Conservation (phyloP, 306 rosid species). For the Vigna nakashimae region DNA sequence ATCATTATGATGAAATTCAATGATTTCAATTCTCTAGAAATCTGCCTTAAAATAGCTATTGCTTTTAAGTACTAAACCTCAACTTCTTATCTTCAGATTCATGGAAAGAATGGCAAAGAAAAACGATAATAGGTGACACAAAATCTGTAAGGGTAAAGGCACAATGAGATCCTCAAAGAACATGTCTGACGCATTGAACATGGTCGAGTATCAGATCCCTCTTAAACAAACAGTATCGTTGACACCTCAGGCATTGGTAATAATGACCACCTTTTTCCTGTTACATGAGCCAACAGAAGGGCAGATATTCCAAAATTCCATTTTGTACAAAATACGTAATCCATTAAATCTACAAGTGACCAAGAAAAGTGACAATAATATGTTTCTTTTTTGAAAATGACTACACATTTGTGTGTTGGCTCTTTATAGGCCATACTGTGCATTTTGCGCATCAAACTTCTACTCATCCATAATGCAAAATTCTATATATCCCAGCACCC, state of each 20-base stretch:
- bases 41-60: neutral
- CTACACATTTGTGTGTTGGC: neutral
- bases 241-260: conserved; percentile 9
- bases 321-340: neutral
- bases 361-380: neutral
- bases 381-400: neutral
- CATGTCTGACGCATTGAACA: conserved; percentile 61
- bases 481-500: neutral
- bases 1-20: conserved; percentile 1
- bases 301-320: neutral
- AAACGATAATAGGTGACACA: conserved; percentile 65
- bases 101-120: conserved; percentile 61
- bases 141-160: conserved; percentile 70
- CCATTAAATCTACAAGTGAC: neutral
- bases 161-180: conserved; percentile 65
- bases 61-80: neutral
- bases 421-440: neutral
- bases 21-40: neutral
- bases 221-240: conserved; percentile 33
- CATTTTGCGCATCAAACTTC: neutral
- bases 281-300: neutral
- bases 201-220: conserved; percentile 62
- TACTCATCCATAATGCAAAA: neutral
- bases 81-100: conserved; percentile 34
- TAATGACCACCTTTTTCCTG: neutral